Conservation (phyloP, 225 moss, liverwort and hornwort species). For the Marchantia paleacea region DNA sequence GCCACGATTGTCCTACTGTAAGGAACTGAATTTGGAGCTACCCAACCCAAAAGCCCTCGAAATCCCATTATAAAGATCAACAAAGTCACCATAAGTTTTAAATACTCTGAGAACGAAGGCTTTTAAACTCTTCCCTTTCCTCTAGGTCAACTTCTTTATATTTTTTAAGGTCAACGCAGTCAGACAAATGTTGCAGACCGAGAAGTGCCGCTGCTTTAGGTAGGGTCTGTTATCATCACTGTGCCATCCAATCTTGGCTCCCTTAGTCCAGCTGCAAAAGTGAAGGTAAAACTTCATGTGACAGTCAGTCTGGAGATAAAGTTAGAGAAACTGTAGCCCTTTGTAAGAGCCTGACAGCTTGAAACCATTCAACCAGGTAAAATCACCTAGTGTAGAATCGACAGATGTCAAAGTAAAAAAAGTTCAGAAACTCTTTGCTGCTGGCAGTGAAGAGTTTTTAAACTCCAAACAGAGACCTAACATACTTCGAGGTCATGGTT, state of each 20-base stretch:
- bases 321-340: no score
- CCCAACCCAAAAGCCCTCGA: background rate
- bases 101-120: background rate
- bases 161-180: no score
- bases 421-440: no score
- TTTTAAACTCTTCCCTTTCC: background rate
- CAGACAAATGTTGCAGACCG: constrained; percentile 39
- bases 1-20: constrained; percentile 2
- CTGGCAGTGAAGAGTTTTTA: no score
- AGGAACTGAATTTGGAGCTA: background rate
- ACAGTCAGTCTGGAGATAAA: no score
- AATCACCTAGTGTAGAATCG: no score
- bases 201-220: constrained; percentile 76
- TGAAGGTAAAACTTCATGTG: no score
- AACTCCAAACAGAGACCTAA: no score
- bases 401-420: no score
- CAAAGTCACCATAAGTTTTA: background rate
- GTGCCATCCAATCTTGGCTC: constrained; percentile 90
- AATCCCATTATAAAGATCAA: background rate
- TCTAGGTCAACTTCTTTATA: background rate
- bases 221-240: constrained; percentile 82
- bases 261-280: constrained; percentile 72
- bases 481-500: no score
- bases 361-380: no score
- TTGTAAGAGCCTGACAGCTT: no score